Evolutionary conservation across 257 asterid genomes (phyloP), one percentile per base, ranked within the genome.

Genomic region (Cruciata laevipes): DNA sequence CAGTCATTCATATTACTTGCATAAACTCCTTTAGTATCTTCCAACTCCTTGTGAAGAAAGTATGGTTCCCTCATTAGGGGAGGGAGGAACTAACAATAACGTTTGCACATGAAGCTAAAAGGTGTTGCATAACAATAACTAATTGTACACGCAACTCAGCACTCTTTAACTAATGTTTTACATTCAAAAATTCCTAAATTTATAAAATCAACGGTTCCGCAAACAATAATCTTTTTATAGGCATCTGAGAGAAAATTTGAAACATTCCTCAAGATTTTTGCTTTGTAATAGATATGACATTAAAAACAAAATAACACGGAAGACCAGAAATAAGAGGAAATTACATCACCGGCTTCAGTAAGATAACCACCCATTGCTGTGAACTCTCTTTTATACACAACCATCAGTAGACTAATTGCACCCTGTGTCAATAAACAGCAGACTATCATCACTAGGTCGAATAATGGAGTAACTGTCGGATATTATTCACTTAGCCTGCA

Each of bases 261-360:
- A 31, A 30, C 20, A 30, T 60, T 60, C 42, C 20, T 17, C 21
- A 16, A 14, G 55, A 17, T 47, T 47, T 47, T 47, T 14, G 23
- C 42, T 37, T 37, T 37, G 42, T 9, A 7, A 3, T 37, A 37
- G 42, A 37, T 37, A 37, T 37, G 55, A 47, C 55, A 47, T 21
- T 7, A 47, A 17, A 44, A 17, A 44, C 6, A 47, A 5, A 14
- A 17, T 47, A 14, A 14, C 8, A 16, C 55, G 5, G 55, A 47
- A 47, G 55, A 47, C 10, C n/a, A 32, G 68, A 69, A 72, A 73
- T 69, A 73, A 66, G 61, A 44, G 60, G n/a, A 81, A 52, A 79
- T 86, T 90, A 93, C 99, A 96, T 93, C 99, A 67, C 99, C 97
- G 65, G 96, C 96, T 73, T 90, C 96, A 38, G 97, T 93, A 70